A percentile compares a stretch with the other conserved stretches of the same genome.
Conservation (phyloP, 2,329 filamentous ascomycete species). For the Cordyceps cicadae region DNA sequence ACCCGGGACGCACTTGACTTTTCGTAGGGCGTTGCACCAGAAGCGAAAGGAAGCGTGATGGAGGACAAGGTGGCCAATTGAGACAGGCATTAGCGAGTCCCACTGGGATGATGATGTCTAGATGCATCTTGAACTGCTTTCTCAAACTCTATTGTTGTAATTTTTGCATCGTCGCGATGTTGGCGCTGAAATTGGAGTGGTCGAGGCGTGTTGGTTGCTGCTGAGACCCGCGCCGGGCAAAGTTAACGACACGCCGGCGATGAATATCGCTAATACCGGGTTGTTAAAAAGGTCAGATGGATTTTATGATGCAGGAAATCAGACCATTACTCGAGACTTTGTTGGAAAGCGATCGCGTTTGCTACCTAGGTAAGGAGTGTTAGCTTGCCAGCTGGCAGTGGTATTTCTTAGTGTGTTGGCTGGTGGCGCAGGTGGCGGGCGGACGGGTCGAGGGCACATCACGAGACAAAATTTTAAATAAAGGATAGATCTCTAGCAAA, state of each 20-base stretch:
- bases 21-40: neutral
- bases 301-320: no score
- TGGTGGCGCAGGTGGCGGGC: neutral
- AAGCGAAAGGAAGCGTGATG: neutral
- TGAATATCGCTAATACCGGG: neutral
- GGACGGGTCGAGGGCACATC: neutral
- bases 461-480: neutral
- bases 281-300: neutral
- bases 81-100: neutral
- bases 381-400: neutral
- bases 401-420: neutral
- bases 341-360: neutral
- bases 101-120: neutral
- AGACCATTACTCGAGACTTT: no score
- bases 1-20: neutral
- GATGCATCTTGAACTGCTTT: neutral
- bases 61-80: neutral
- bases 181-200: neutral
- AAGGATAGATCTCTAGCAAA: no score
- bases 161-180: neutral
- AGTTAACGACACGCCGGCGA: neutral
- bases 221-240: neutral
- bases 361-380: neutral
- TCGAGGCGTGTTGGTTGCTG: neutral
- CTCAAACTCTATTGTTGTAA: neutral